A percentile compares a stretch with the other conserved stretches of the same genome.
Evolutionary conservation across 345 rosid genomes (phyloP).

Genomic region (Lepidium sativum): DNA sequence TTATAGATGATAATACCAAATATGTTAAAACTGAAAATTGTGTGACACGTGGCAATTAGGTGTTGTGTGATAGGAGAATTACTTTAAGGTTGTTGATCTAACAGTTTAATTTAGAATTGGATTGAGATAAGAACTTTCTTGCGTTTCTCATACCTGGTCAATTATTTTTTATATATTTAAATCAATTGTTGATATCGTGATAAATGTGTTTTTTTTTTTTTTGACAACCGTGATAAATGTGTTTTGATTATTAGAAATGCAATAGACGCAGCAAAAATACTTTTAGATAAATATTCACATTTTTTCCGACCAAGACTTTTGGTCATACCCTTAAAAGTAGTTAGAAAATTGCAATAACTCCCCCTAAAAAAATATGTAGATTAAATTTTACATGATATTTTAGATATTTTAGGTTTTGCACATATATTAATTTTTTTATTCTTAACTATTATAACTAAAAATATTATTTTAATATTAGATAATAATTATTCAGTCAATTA

Average conservation of each 20-base stretch:
- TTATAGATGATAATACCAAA: not conserved
- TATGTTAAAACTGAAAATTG: not conserved
- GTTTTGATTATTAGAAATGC: too few relatives aligned
- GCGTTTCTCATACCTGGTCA: conserved; percentile 8
- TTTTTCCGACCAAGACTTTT: not conserved
- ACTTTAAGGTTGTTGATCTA: conserved; percentile 26
- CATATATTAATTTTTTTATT: too few relatives aligned
- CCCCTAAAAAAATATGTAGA: too few relatives aligned
- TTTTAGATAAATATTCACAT: not conserved
- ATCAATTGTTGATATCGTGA: too few relatives aligned
- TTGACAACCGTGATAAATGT: too few relatives aligned
- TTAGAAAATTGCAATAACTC: not conserved
- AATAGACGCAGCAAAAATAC: not conserved
- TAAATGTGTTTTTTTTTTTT: too few relatives aligned
- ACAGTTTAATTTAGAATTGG: not conserved
- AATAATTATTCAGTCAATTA: too few relatives aligned
- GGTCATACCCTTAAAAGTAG: not conserved
- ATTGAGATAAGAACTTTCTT: conserved; percentile 5
- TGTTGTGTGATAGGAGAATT: not conserved
- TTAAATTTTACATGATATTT: too few relatives aligned
- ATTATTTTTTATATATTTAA: not conserved
- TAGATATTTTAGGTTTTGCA: too few relatives aligned
- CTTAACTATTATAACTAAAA: too few relatives aligned
- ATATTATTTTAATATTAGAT: too few relatives aligned
- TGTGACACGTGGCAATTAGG: conserved; percentile 4